These are phyloP conservation scores for Oryza australiensis DNA, from an alignment of 176 grass and related monocot genomes.

Conservation along the genomic window DNA sequence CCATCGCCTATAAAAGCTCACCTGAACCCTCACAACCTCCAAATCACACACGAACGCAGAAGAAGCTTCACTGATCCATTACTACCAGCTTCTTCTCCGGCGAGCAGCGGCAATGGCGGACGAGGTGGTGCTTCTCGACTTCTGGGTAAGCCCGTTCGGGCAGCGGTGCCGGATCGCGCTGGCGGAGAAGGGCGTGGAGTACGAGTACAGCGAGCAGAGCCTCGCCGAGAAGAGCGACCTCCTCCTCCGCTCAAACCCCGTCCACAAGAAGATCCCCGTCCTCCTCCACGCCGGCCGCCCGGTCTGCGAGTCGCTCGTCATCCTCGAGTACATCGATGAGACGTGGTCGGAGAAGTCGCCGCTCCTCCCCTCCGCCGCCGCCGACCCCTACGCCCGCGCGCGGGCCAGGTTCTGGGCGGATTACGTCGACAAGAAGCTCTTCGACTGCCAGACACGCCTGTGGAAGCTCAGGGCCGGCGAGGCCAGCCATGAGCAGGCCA, in stretches of 20 bases:
- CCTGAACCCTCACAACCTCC: no score
- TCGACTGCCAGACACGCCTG: slow-evolving; percentile 7
- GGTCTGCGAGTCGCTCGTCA: slow-evolving; percentile 52
- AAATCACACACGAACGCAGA: no score
- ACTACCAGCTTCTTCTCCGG: no score
- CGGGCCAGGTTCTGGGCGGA: slow-evolving; percentile 56
- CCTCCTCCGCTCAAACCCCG: no score
- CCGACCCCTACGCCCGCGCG: slow-evolving; percentile 30
- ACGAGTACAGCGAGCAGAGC: slow-evolving; percentile 50
- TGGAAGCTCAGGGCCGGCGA: slow-evolving; percentile 46
- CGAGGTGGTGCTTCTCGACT: slow-evolving; percentile 33
- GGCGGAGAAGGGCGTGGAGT: slow-evolving; percentile 47
- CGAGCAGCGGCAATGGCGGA: slow-evolving; percentile 11
- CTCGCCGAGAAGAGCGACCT: slow-evolving; percentile 20
- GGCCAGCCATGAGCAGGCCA: slow-evolving; percentile 27
- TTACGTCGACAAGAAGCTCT: slow-evolving; percentile 50
- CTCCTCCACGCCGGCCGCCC: slow-evolving; percentile 44
- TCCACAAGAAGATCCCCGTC: slow-evolving; percentile 46
- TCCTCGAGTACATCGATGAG: slow-evolving; percentile 57
- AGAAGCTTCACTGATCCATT: no score
- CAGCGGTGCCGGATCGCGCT: slow-evolving; percentile 41
- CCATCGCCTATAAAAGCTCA: no score
- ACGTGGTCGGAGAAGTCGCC: slow-evolving; percentile 6
- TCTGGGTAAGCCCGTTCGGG: slow-evolving; percentile 48
- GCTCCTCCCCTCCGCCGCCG: slow-evolving; percentile 25